phyloP scores from a whole-genome alignment of 345 rosid genomes.

The Eucalyptus melliodora region DNA sequence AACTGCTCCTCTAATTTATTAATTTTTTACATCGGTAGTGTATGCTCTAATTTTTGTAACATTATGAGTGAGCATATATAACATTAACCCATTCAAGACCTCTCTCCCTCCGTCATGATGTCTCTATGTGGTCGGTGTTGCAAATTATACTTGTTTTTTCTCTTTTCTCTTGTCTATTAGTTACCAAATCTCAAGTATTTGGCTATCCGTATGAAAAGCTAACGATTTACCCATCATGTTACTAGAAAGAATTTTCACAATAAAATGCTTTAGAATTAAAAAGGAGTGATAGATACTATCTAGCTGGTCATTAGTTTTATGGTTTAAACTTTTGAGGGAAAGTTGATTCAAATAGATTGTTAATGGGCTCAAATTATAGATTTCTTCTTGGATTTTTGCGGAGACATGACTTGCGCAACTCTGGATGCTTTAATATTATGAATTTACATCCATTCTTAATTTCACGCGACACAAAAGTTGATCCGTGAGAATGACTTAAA shows the following conservation, averaged over 20 bases:
- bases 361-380: background rate
- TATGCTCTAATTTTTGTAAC: background rate
- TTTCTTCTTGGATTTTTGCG: background rate
- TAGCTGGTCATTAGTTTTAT: background rate
- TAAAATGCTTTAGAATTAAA: background rate
- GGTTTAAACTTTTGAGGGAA: background rate
- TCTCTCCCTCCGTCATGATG: background rate
- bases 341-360: background rate
- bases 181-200: background rate
- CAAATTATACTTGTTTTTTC: background rate
- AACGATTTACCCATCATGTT: background rate
- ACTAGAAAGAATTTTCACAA: background rate
- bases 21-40: background rate
- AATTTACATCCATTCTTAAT: background rate
- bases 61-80: background rate
- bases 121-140: background rate
- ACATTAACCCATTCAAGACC: background rate
- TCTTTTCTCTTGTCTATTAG: background rate
- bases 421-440: background rate
- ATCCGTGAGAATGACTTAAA: background rate
- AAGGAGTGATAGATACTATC: background rate
- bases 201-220: background rate
- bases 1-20: background rate
- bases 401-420: background rate
- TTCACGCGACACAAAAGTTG: background rate